Base-by-base conservation (phyloP, 306 rosid genomes). In the Trifolium pratense region DNA sequence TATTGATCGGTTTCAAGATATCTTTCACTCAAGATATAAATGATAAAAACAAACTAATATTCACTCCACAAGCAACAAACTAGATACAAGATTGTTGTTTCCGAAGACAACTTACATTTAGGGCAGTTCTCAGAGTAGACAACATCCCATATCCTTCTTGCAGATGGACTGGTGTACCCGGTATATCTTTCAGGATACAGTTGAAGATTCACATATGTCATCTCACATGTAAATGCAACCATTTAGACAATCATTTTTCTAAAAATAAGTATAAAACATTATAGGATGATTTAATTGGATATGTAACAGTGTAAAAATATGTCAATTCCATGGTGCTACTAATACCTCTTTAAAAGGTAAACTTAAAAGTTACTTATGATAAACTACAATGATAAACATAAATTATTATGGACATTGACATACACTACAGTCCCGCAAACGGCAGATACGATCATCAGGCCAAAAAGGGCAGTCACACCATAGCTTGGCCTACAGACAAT, bases 121-220 rank as follows among this genome's bases (percentile, higher is more conserved):
- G 99, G 97, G 78, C 99, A 94, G 88, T 94, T 94, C 83, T 94
- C 98, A 53, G 92, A 80, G 76, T 94, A 94, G 70, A 89, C 60
- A 70, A 92, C 91, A 77, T 91, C 97, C 98, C 98, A 89, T 75
- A 94, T 91, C 83, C 99, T 89, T 80, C 93, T 84, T 63, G 99
- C 97, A 74, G 96, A 94, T 75, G 95, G 93, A 66, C 97, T 97
- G 63, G 83, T 79, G 79, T 84, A 94, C 75, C 99, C 99, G 3
- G 99, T 94, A 81, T 85, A 94, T 73, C 99, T 83, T 86, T 91
- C 97, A 63, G 97, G 99, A 86, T 91, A 91, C 55, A 91, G 80
- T 80, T 81, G 97, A 74, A 91, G 99, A 79, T 94, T 94, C 75
- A 94, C 97, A 77, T 94, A 89, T 14, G 97, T 94, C 97, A 94